A percentile compares a stretch with the other conserved stretches of the same genome.
Conservation (phyloP, 2,329 filamentous ascomycete genomes). For the Calonectria ilicicola region DNA sequence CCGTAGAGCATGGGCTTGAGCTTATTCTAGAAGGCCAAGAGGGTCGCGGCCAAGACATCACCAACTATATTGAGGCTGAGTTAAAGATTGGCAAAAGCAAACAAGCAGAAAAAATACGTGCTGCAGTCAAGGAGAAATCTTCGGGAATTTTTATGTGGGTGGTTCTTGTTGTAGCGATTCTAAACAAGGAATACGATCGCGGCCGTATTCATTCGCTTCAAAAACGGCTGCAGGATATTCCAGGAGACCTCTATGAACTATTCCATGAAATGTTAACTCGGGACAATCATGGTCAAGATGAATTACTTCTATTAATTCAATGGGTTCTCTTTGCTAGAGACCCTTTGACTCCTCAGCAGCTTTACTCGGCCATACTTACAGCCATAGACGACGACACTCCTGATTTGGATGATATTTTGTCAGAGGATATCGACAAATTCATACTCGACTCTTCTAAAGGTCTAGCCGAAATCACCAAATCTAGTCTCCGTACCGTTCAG, state of each 20-base stretch:
- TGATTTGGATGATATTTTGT: background rate
- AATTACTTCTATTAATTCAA: constrained; percentile 58
- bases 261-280: constrained; percentile 64
- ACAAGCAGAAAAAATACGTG: background rate
- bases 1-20: constrained; percentile 38
- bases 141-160: constrained; percentile 59
- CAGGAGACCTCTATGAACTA: constrained; percentile 55
- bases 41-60: constrained; percentile 42
- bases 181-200: constrained; percentile 48
- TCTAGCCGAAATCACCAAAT: background rate
- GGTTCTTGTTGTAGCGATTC: constrained; percentile 50
- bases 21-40: constrained; percentile 41
- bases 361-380: constrained; percentile 50
- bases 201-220: constrained; percentile 41
- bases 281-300: constrained; percentile 55
- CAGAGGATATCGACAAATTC: background rate
- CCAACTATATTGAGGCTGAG: constrained; percentile 28
- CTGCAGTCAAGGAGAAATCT: constrained; percentile 50
- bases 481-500: background rate
- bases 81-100: constrained; percentile 7
- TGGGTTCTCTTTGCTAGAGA: constrained; percentile 64
- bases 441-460: background rate
- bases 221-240: constrained; percentile 49
- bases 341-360: constrained; percentile 56
- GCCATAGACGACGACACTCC: background rate